Base-by-base conservation (phyloP, 768 basidiomycete genomes). In the Xerocomellus intermedius region DNA sequence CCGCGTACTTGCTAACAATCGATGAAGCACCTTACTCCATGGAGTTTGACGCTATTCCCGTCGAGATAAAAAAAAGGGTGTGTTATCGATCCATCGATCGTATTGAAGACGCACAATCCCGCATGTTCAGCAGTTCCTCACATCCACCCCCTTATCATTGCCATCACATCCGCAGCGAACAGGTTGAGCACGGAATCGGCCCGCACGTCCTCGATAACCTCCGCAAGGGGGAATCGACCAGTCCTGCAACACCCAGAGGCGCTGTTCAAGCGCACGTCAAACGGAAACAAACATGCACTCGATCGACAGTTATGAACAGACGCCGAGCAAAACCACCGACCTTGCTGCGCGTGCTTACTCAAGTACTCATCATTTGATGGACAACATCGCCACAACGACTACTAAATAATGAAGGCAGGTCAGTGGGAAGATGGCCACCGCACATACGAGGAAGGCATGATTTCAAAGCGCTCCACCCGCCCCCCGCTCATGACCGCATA, bases 181-280 rank as follows among this genome's bases (percentile, higher is more conserved):
- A 92, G 78, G 50, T 89, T 82, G 19, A 91, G 78, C 73, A 86
- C 80, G 0, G 90, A 93, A 71, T 92, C 91, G 16, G 89, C 87
- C 38, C 86, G 83, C 16, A 94, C 86, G 53, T 90, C 79, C 67
- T 26, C 89, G 86, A 58, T 87, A 35, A 86, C 81, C 85, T 88
- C 67, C 45, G 41, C n/a, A 55, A 12, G 28, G 50, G 26, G 5
- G 26, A 30, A 38, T 33, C 26, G 62, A 8, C 24, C 5, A 48
- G 13, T n/a, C 39, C 21, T 13, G 13, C 21, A 36, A 54, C 32
- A 50, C 52, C 50, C 53, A 46, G 36, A 37, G 8, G 33, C 30
- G 8, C 32, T 19, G 46, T 53, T 16, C 21, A 22, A 14, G 73
- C 82, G 56, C 48, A 89, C 86, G 66, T 94, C 92, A 51, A 94